Conservation (phyloP, 1,284 basidiomycete genomes). For the Tilletia indica region DNA sequence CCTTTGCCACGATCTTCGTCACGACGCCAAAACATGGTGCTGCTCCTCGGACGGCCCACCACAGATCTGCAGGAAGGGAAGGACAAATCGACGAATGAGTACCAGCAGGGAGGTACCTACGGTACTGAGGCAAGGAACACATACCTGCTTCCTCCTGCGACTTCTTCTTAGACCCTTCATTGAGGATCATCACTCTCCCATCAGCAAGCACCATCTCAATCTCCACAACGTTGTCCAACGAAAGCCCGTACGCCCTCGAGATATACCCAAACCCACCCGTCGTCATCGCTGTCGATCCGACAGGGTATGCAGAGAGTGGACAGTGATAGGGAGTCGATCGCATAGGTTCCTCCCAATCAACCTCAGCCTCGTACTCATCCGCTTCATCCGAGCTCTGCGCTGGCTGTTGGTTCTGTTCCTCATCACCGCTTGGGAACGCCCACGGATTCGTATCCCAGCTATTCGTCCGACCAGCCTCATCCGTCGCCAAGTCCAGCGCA, state of each 20-base stretch:
- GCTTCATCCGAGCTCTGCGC: too few relatives aligned
- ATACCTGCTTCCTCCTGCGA: constrained; percentile 45
- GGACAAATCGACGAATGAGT: neutral
- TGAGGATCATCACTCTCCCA: constrained; percentile 42
- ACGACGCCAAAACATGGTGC: constrained; percentile 79
- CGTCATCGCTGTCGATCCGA: constrained; percentile 75
- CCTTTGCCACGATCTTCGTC: constrained; percentile 80
- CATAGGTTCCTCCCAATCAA: constrained; percentile 6
- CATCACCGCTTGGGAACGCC: too few relatives aligned
- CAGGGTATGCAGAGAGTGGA: constrained; percentile 59
- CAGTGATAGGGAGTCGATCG: constrained; percentile 38
- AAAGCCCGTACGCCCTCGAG: constrained; percentile 73
- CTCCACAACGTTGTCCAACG: constrained; percentile 45
- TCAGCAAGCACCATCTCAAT: constrained; percentile 52
- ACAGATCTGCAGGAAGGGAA: constrained; percentile 61
- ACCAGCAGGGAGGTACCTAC: too few relatives aligned
- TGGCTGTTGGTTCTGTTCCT: too few relatives aligned
- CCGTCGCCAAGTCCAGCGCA: constrained; percentile 39
- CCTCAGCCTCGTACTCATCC: too few relatives aligned
- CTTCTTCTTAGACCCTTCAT: constrained; percentile 34
- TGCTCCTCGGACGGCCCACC: constrained; percentile 85
- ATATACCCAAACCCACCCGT: constrained; percentile 87
- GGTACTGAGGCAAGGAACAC: neutral
- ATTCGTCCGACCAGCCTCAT: constrained; percentile 34
- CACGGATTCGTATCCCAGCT: constrained; percentile 6